These are phyloP conservation scores for Myxozyma monticola DNA, from an alignment of 805 yeast species.

Conservation along the genomic window DNA sequence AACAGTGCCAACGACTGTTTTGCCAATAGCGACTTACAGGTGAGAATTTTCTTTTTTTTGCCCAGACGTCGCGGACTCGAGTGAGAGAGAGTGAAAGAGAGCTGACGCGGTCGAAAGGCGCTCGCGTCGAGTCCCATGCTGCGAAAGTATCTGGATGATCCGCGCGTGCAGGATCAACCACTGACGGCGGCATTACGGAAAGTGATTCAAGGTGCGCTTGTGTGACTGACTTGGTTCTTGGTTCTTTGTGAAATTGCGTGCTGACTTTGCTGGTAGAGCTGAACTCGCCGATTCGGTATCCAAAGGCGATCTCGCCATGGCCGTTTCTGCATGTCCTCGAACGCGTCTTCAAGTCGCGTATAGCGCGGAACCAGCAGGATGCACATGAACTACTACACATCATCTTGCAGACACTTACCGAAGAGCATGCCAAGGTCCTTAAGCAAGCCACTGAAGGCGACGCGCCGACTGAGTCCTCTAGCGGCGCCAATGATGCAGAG, in stretches of 20 bases:
- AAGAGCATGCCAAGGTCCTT: constrained; percentile 49
- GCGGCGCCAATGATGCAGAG: constrained; percentile 1
- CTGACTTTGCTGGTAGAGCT: constrained; percentile 41
- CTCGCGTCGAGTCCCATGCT: constrained; percentile 21
- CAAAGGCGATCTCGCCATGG: constrained; percentile 71
- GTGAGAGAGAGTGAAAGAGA: background rate
- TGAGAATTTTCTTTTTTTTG: background rate
- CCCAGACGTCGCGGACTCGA: background rate
- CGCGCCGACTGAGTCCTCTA: constrained; percentile 14
- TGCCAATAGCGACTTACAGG: constrained; percentile 87
- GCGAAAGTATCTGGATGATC: constrained; percentile 17
- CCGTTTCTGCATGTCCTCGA: constrained; percentile 74
- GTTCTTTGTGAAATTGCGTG: background rate
- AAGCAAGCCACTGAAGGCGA: constrained; percentile 30
- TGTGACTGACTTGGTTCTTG: background rate
- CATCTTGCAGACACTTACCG: constrained; percentile 72
- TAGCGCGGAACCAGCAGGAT: constrained; percentile 85
- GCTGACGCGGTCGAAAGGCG: constrained; percentile 10
- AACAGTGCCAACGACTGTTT: constrained; percentile 88
- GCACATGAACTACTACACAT: constrained; percentile 90
- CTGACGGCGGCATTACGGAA: constrained; percentile 25
- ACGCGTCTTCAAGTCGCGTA: constrained; percentile 64
- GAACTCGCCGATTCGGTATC: constrained; percentile 58
- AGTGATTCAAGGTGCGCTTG: constrained; percentile 18
- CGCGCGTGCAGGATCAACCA: constrained; percentile 15